phyloP scores from a whole-genome alignment of 2,329 filamentous ascomycete genomes.

The Xylariaceae sp. region DNA sequence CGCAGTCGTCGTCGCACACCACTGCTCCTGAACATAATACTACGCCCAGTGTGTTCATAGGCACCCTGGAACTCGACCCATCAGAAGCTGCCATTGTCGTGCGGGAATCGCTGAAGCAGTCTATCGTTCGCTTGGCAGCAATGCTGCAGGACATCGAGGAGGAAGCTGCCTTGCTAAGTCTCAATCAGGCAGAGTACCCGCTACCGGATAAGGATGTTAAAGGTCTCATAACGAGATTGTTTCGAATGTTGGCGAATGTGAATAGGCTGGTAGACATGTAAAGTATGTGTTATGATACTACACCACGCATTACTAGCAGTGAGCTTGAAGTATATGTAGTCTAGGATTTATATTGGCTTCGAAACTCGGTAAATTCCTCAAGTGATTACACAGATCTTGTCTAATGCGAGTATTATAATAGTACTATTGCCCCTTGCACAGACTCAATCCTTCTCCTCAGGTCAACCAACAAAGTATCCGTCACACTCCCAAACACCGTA shows the following conservation, averaged over 20 bases:
- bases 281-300: too few relatives aligned
- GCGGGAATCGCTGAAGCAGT: conserved; percentile 27
- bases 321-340: too few relatives aligned
- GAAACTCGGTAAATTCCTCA: too few relatives aligned
- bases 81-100: conserved; percentile 21
- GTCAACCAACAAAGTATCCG: conserved; percentile 19
- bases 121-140: conserved; percentile 23
- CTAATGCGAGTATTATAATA: conserved; percentile 7
- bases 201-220: conserved; percentile 16
- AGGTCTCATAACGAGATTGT: conserved; percentile 22
- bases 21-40: too few relatives aligned
- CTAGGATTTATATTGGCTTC: too few relatives aligned
- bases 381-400: not conserved
- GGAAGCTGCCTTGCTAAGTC: conserved; percentile 8
- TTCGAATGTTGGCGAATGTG: conserved; percentile 20
- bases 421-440: conserved; percentile 24
- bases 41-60: too few relatives aligned
- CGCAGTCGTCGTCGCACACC: too few relatives aligned
- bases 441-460: conserved; percentile 26
- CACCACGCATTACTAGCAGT: too few relatives aligned
- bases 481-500: not conserved
- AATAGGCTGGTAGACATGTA: too few relatives aligned
- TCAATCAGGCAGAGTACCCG: conserved; percentile 5
- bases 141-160: conserved; percentile 30
- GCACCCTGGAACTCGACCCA: too few relatives aligned